phyloP scores from a whole-genome alignment of 2,329 filamentous ascomycete genomes.

The Phyllosticta paracitricarpa region DNA sequence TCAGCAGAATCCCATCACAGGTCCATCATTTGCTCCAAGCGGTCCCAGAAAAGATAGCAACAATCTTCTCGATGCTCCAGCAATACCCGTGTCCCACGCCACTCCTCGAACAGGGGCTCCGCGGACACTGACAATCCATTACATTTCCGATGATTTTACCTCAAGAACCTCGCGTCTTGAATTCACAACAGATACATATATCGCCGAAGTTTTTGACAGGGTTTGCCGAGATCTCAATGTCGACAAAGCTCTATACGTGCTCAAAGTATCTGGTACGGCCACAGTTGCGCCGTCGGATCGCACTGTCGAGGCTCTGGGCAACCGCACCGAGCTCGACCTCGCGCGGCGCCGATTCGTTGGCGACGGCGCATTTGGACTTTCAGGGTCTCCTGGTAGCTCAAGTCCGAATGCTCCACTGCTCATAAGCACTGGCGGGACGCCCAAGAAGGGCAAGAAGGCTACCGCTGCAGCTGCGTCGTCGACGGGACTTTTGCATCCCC shows the following conservation, averaged over 20 bases:
- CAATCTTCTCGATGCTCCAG: constrained; percentile 34
- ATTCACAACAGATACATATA: constrained; percentile 72
- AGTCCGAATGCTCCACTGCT: constrained; percentile 59
- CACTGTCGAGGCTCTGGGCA: constrained; percentile 68
- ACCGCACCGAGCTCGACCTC: constrained; percentile 65
- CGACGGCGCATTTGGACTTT: constrained; percentile 59
- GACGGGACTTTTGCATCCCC: constrained; percentile 49
- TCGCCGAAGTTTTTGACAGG: constrained; percentile 70
- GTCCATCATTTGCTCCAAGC: constrained; percentile 38
- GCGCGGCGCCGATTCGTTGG: constrained; percentile 65
- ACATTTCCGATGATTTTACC: constrained; percentile 61
- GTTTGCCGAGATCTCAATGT: constrained; percentile 68
- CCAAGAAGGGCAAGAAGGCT: constrained; percentile 43
- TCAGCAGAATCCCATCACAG: constrained; percentile 42
- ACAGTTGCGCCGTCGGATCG: constrained; percentile 68
- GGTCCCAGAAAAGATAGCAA: constrained; percentile 37
- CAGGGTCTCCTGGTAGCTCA: constrained; percentile 57
- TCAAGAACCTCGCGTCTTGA: constrained; percentile 60
- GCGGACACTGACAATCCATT: constrained; percentile 62
- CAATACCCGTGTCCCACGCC: constrained; percentile 31
- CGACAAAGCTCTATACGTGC: constrained; percentile 68
- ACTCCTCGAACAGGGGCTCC: constrained; percentile 55
- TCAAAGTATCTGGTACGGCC: constrained; percentile 66
- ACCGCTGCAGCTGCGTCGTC: constrained; percentile 39
- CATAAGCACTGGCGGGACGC: constrained; percentile 41